These are phyloP conservation scores for Fusarium nelsonii DNA, from an alignment of 2,329 filamentous ascomycete genomes.

Conservation along the genomic window DNA sequence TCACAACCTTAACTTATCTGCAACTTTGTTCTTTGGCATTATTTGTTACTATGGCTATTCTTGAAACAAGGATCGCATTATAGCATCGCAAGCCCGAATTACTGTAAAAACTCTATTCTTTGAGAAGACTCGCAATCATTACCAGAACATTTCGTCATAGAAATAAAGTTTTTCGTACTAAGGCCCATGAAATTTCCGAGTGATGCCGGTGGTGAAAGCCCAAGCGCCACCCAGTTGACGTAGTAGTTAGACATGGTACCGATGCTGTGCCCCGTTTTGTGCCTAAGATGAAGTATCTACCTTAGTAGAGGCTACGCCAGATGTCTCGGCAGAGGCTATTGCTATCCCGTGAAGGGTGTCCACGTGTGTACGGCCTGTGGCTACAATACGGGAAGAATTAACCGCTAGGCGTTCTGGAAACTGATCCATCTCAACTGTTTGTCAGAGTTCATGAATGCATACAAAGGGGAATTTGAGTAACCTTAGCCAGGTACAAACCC, in stretches of 20 bases:
- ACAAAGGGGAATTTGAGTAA: background rate
- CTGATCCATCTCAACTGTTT: background rate
- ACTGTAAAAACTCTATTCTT: background rate
- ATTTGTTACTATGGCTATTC: background rate
- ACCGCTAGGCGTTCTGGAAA: background rate
- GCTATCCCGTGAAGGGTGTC: fast-evolving
- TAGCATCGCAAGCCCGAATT: background rate
- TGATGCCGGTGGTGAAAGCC: background rate
- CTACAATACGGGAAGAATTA: background rate
- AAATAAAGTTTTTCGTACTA: background rate
- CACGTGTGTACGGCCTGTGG: background rate
- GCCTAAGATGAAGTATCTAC: background rate
- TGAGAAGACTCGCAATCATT: background rate
- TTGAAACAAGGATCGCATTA: background rate
- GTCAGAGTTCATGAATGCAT: background rate
- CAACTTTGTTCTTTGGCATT: background rate
- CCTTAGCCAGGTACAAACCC: background rate
- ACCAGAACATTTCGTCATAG: background rate
- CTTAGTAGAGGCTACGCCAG: background rate
- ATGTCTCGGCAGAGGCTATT: background rate
- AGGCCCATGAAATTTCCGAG: background rate
- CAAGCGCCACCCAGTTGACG: background rate
- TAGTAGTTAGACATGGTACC: background rate
- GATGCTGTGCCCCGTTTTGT: no score
- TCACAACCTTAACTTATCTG: background rate